Base-by-base conservation (phyloP, 1,284 basidiomycete species). In the Microstroma glucosiphilum region DNA sequence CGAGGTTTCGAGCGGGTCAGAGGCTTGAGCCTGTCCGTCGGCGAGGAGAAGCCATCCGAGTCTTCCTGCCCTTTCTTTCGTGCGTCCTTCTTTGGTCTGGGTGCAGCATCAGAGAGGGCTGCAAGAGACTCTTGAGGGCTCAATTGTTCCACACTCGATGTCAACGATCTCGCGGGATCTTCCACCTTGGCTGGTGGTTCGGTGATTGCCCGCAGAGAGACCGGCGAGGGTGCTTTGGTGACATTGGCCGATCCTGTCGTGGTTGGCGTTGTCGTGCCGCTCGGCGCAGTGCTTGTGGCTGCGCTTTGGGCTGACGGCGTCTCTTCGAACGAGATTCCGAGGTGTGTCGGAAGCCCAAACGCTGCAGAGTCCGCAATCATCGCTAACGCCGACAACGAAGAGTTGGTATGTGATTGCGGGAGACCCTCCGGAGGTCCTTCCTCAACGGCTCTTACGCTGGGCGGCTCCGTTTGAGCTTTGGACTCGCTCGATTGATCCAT, bases 371-470 rank as follows among this genome's bases (percentile, higher is more conserved):
- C 51, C 26, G 51, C 51, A 19, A 54, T 21, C 21, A 15, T 21
- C 2, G 51, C 51, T 13, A 54, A 26, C 51, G 51, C 51, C 26
- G 51, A 19, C 2, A 54, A 8, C 6, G 51, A 54, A 21, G 13
- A 23, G 13, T 54, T 25, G 17, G 51, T 15, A 26, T 26, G 51
- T 4, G n/a, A 13, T 23, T 26, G 13, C 2, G 51, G 8, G 54
- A 37, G 46, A 30, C n/a, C 15, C 12, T 17, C 59, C 26, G 43
- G 58, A 60, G 7, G 55, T 56, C 15, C 61, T 56, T 77, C 76
- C 48, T 80, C 78, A 23, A 9, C 30, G 73, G 64, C 62, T 80
- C 78, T 17, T 69, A 69, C 21, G 77, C 69, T 0, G 76, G 72
- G 15, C 74, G 68, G 7, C 3, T 37, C 30, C 30, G 30, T 37